phyloP scores from a whole-genome alignment of 148 eudicot genomes.

The Selenicereus undatus region DNA sequence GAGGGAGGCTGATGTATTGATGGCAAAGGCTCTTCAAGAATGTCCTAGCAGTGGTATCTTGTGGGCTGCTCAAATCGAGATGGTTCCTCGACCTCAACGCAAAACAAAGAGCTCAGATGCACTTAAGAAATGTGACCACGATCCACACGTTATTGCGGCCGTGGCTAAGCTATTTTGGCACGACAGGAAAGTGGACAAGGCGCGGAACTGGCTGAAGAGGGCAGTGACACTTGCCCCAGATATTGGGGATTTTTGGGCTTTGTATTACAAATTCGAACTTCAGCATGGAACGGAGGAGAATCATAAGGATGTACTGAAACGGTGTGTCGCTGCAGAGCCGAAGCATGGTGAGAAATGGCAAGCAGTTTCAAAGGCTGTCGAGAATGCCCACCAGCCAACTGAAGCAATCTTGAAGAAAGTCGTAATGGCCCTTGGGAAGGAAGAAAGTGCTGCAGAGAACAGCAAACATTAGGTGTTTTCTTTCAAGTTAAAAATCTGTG shows the following conservation, averaged over 20 bases:
- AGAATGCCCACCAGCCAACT: conserved; percentile 82
- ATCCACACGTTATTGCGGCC: conserved; percentile 77
- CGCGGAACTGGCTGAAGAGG: conserved; percentile 76
- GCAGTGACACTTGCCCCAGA: conserved; percentile 87
- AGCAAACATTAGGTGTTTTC: conserved; percentile 24
- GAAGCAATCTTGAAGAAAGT: conserved; percentile 87
- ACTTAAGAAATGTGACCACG: conserved; percentile 62
- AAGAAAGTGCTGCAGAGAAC: conserved; percentile 60
- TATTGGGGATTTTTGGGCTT: conserved; percentile 90
- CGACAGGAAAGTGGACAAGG: conserved; percentile 91
- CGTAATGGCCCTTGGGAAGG: conserved; percentile 67
- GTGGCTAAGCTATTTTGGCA: conserved; percentile 88
- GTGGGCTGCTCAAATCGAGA: conserved; percentile 87
- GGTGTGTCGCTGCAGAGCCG: conserved; percentile 83
- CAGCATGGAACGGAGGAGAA: conserved; percentile 83
- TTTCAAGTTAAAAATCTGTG: not conserved
- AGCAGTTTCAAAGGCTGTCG: conserved; percentile 66
- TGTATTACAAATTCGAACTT: conserved; percentile 75
- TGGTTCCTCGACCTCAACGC: conserved; percentile 89
- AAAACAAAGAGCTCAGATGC: conserved; percentile 79
- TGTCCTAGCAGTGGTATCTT: conserved; percentile 89
- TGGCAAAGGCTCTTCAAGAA: conserved; percentile 96
- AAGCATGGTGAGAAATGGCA: conserved; percentile 98
- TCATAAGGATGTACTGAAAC: conserved; percentile 72
- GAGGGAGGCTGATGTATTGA: conserved; percentile 76